A percentile compares a stretch with the other conserved stretches of the same genome.
Conservation (phyloP, 1,139 yeast species). For the Kodamaea sp. region DNA sequence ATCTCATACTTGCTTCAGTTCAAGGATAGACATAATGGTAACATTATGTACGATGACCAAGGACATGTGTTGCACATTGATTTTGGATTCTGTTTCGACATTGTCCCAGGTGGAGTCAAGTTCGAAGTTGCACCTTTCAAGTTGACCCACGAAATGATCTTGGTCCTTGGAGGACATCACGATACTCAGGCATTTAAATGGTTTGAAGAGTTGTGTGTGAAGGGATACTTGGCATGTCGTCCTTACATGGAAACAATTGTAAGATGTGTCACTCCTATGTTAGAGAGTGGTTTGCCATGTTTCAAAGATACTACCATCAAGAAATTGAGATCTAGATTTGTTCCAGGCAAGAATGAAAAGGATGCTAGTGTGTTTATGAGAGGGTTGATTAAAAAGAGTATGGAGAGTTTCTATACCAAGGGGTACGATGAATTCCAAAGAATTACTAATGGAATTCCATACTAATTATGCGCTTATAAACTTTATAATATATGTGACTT, state of each 20-base stretch:
- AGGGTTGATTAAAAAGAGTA: conserved; percentile 73
- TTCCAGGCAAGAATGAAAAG: conserved; percentile 73
- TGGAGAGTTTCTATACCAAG: conserved; percentile 85
- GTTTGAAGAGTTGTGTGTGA: conserved; percentile 94
- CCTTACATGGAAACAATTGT: conserved; percentile 88
- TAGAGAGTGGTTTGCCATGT: conserved; percentile 94
- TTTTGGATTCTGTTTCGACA: conserved; percentile 97
- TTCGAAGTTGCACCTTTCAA: conserved; percentile 98
- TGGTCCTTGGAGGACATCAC: conserved; percentile 87
- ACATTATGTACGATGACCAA: conserved; percentile 94
- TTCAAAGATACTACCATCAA: conserved; percentile 84
- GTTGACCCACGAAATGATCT: conserved; percentile 93
- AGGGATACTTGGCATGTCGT: conserved; percentile 86
- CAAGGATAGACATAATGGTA: conserved; percentile 98
- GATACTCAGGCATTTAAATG: conserved; percentile 86
- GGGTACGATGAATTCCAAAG: conserved; percentile 98
- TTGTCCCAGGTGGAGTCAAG: conserved; percentile 98
- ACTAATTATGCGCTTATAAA: conserved; percentile 32
- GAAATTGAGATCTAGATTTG: conserved; percentile 77
- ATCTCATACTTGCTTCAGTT: conserved; percentile 90
- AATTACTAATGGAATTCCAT: conserved; percentile 94
- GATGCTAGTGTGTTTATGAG: conserved; percentile 84
- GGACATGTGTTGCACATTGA: conserved; percentile 96
- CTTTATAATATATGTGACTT: too few species aligned
- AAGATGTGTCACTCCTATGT: conserved; percentile 87